Percentiles rank a stretch among this genome's conserved stretches.
Evolutionary conservation across 176 grass and related monocot species (phyloP).

Genomic region (Triticum dicoccoides): DNA sequence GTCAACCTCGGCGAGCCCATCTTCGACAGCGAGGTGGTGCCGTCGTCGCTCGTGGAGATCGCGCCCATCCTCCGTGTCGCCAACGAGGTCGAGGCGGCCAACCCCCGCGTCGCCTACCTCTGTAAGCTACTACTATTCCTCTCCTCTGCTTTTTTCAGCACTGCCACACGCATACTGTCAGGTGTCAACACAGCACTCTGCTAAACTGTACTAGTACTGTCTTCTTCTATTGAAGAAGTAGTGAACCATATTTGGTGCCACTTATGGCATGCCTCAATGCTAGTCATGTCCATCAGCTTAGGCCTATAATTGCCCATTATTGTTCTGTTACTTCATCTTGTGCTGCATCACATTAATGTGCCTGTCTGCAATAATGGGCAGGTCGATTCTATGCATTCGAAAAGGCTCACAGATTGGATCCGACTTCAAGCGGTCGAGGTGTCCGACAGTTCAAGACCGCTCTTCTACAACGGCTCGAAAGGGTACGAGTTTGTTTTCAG

Average conservation of each 20-base stretch:
- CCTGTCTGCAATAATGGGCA: constrained; percentile 45
- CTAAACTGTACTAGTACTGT: too few relatives aligned
- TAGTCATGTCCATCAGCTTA: background rate
- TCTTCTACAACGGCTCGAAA: constrained; percentile 89
- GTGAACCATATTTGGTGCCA: background rate
- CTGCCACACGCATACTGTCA: background rate
- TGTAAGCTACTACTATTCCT: constrained; percentile 44
- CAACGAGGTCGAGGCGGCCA: constrained; percentile 67
- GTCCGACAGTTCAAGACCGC: constrained; percentile 97
- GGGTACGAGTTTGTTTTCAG: constrained; percentile 43
- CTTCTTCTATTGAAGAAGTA: background rate
- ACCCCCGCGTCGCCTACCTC: constrained; percentile 79
- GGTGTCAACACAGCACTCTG: background rate
- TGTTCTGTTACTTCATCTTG: background rate
- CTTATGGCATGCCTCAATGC: background rate
- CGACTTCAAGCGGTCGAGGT: constrained; percentile 87
- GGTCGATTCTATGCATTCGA: constrained; percentile 98
- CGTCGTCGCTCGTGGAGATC: constrained; percentile 79
- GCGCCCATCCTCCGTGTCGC: constrained; percentile 93
- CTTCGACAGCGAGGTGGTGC: constrained; percentile 93
- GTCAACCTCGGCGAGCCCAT: constrained; percentile 80
- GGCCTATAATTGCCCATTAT: background rate
- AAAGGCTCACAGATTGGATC: constrained; percentile 92
- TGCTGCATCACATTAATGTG: constrained; percentile 24
- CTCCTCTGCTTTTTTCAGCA: background rate